A percentile compares a stretch with the other conserved stretches of the same genome.
Conservation (phyloP, 2,329 filamentous ascomycete genomes). For the Aspergillus sp. region DNA sequence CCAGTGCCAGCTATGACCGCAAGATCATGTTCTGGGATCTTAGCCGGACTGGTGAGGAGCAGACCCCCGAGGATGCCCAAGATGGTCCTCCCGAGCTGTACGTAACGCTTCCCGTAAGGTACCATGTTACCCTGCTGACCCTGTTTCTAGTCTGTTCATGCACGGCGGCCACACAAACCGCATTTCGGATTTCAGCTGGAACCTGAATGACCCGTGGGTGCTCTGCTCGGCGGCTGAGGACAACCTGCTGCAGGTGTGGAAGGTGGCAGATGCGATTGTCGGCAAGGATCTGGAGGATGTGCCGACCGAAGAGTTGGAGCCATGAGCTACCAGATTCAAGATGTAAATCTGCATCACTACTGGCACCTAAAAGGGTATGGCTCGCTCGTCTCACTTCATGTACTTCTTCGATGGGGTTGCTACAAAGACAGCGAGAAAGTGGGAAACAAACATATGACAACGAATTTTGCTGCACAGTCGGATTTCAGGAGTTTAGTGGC, state of each 20-base stretch:
- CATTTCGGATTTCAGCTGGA: constrained; percentile 97
- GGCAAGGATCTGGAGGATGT: constrained; percentile 74
- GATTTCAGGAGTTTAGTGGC: not conserved
- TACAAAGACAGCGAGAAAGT: not conserved
- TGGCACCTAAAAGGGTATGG: constrained; percentile 8
- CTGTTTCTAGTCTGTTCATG: constrained; percentile 78
- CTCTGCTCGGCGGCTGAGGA: constrained; percentile 95
- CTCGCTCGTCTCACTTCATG: constrained; percentile 4
- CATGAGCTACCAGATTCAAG: constrained; percentile 48
- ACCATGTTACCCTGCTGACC: constrained; percentile 2
- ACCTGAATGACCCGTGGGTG: constrained; percentile 93
- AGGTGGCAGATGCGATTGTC: constrained; percentile 78
- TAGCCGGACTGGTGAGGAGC: constrained; percentile 87
- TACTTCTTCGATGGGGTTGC: not conserved
- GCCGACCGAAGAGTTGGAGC: constrained; percentile 74
- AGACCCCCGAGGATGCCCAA: constrained; percentile 89
- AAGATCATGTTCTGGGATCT: constrained; percentile 97
- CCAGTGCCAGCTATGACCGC: constrained; percentile 88
- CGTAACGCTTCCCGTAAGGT: constrained; percentile 41
- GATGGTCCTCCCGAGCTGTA: constrained; percentile 94
- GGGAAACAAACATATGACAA: not conserved
- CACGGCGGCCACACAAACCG: constrained; percentile 98
- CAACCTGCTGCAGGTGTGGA: constrained; percentile 95
- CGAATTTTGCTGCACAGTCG: not conserved
- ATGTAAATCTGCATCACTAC: constrained; percentile 44